Base-by-base conservation (phyloP, 176 grass and related monocot species). In the Oryza punctata region DNA sequence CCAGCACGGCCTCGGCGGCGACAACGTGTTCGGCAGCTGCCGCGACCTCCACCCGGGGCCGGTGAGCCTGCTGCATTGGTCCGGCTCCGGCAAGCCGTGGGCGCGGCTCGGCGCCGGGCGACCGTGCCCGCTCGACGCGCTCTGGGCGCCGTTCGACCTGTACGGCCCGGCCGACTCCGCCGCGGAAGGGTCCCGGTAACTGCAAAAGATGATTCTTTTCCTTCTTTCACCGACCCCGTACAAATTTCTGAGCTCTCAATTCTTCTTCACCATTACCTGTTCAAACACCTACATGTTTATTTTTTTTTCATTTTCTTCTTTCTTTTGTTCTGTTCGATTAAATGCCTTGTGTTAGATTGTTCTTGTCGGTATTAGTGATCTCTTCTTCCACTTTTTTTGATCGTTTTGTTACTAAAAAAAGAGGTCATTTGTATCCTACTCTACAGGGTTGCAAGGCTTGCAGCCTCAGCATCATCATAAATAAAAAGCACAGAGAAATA, bases 51-150 rank as follows among this genome's bases (percentile, higher is more conserved):
- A 97, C 73, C 83, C 94, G 26, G 94, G 94, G 2, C 90, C 94
- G 33, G 94, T 97, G 27, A 97, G 94, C 89, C 85, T 97, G 49
- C 88, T 97, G 79, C 94, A 97, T 90, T 97, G 94, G 94, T 94
- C 92, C 47, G 94, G 94, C 9, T 92, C 90, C 71, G 94, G 94
- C 73, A 97, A 97, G 78, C 94, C 94, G 5, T 97, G 94, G 94
- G 92, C 85, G 27, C 81, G 94, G 65, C 80, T 97, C 1, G 88
- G 77, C 78, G 89, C 90, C n/a, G 88, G 82, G 27, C 83, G 90
- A 10, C 92, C 94, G 49, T 97, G 94, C 86, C 92, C 94, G 7
- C 89, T 97, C 35, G 94, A 97, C 44, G 83, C 92, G 75, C 94
- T 97, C 59, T 97, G 94, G 94, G 88, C 92, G 41, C 92, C 94